Evolutionary conservation across 2,329 filamentous ascomycete species (phyloP).

Genomic region (Fusarium sp.): DNA sequence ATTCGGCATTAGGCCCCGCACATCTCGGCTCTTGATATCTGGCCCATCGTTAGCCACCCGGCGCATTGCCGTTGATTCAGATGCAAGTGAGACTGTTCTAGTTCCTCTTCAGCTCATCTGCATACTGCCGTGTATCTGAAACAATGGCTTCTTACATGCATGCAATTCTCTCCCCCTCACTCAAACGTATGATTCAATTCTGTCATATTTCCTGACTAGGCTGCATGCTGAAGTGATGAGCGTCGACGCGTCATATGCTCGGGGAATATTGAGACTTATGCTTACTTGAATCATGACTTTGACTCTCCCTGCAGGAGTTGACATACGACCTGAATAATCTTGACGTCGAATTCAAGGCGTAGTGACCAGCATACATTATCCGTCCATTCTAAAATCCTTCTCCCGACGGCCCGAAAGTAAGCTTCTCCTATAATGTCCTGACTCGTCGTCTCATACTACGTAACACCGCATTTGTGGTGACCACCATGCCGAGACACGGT

Average conservation of each 20-base stretch:
- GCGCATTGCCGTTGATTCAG: neutral
- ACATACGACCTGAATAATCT: neutral
- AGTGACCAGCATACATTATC: neutral
- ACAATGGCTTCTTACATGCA: neutral
- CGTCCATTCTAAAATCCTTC: neutral
- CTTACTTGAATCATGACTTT: no score
- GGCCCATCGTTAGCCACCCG: neutral
- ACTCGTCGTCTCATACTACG: no score
- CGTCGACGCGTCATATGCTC: neutral
- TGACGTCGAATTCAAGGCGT: no score
- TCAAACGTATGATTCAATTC: no score
- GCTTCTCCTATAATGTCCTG: rapidly evolving
- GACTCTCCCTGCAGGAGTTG: neutral
- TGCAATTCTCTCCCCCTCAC: neutral
- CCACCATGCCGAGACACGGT: neutral
- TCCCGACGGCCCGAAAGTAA: neutral
- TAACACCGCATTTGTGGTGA: neutral
- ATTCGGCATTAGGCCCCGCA: neutral
- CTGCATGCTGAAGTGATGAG: neutral
- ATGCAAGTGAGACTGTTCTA: neutral
- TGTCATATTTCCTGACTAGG: neutral
- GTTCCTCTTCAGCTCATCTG: neutral
- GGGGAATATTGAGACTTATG: neutral
- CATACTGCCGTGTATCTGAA: neutral
- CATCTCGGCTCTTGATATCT: neutral